Base-by-base conservation (phyloP, 345 rosid species). In the Trapa bicornis region DNA sequence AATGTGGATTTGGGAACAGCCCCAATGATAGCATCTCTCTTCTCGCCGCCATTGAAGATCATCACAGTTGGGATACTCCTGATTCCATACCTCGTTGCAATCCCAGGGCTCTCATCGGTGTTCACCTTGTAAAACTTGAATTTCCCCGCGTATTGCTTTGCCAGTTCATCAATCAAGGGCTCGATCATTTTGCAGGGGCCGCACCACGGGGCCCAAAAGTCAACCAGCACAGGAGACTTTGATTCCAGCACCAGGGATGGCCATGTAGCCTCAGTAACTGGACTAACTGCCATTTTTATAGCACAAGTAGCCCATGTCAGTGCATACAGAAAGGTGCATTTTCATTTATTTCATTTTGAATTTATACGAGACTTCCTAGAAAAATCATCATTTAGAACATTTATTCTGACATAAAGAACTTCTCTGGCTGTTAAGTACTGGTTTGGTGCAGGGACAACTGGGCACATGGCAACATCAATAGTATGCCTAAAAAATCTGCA, bases 131-230 rank as follows among this genome's bases (percentile, higher is more conserved):
- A 82, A 70, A 80, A 82, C 53, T 82, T 82, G 29, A 79, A 80
- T 61, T 82, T 82, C n/a, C 83, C 85, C 5, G 68, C 71, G 64
- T 82, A 82, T 37, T 77, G 80, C 70, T 62, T 73, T 2, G 85
- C 81, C 67, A 82, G 71, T 36, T 74, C 81, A 63, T 77, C 78
- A 12, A 82, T 79, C 42, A 82, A 58, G 3, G 85, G 85, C 73
- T 75, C 79, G 67, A 82, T 79, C 81, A 82, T 79, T 6, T 83
- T 72, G 81, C 85, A 82, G 16, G 85, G 85, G 32, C 85, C 85
- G 41, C 85, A 82, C 85, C 85, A 82, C 16, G 85, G 85, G 47
- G 85, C 85, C 85, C 85, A 82, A 69, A 82, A 82, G 65, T 82
- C 85, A 8, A 82, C 85, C 50, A 82, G 73, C 9, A 82, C 81